Percentiles rank a stretch among this genome's conserved stretches.
Conservation (phyloP, 495 filamentous ascomycete species). For the Chaetomium fimeti region DNA sequence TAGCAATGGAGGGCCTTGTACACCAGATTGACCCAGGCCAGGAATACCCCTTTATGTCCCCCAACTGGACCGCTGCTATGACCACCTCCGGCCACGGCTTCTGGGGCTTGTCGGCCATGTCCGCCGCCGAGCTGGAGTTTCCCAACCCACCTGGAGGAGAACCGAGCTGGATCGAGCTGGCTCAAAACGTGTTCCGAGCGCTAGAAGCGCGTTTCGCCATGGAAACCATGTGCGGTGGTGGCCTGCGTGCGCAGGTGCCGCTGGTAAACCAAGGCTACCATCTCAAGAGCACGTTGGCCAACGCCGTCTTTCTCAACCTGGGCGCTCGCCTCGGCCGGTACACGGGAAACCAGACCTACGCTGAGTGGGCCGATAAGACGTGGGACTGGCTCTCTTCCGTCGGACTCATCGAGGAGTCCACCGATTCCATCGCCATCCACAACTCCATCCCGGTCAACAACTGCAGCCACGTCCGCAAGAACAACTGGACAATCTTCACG, state of each 20-base stretch:
- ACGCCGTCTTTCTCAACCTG: slow-evolving; percentile 78
- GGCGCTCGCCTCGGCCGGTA: slow-evolving; percentile 69
- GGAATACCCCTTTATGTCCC: slow-evolving; percentile 58
- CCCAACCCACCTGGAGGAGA: slow-evolving; percentile 51
- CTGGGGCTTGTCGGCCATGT: slow-evolving; percentile 67
- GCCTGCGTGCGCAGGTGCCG: slow-evolving; percentile 75
- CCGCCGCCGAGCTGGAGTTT: slow-evolving; percentile 64
- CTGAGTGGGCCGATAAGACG: slow-evolving; percentile 65
- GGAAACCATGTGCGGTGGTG: slow-evolving; percentile 58
- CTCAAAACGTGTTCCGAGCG: slow-evolving; percentile 70
- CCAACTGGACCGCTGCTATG: slow-evolving; percentile 64
- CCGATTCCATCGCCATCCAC: no score
- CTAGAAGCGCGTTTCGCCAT: slow-evolving; percentile 56
- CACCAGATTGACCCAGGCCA: slow-evolving; percentile 45
- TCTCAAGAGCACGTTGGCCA: slow-evolving; percentile 74
- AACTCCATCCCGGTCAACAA: not conserved
- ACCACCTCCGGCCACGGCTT: slow-evolving; percentile 77
- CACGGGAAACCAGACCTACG: slow-evolving; percentile 73
- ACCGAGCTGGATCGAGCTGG: slow-evolving; percentile 65
- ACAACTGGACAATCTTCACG: not conserved
- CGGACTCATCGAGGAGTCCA: not conserved
- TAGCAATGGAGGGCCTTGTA: slow-evolving; percentile 48
- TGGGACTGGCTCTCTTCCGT: slow-evolving; percentile 61
- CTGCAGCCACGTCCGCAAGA: not conserved
- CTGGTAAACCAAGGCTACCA: slow-evolving; percentile 68